Percentiles rank a stretch among this genome's conserved stretches.
These are phyloP conservation scores for Endocladia muricata DNA, from an alignment of 31 red algal species.

Conservation along the genomic window DNA sequence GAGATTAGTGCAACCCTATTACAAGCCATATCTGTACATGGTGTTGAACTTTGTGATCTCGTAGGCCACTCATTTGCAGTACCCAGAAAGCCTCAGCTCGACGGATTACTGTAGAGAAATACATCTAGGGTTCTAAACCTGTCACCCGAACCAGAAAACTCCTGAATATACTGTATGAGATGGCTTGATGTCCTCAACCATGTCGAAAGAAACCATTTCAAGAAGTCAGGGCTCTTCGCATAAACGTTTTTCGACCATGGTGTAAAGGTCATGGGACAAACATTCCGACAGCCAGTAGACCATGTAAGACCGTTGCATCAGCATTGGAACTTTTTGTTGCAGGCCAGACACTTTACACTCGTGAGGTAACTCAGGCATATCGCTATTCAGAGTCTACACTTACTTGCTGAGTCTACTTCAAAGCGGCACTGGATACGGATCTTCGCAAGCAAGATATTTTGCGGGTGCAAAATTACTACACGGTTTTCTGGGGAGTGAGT, in stretches of 20 bases:
- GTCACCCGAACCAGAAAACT: not conserved
- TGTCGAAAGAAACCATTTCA: not conserved
- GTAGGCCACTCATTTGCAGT: not conserved
- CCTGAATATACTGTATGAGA: not conserved
- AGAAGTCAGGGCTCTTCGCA: not conserved
- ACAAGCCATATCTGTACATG: not conserved
- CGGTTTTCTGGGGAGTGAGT: not conserved
- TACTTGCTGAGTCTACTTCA: not conserved
- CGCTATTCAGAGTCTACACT: not conserved
- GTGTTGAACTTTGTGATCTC: too few relatives aligned
- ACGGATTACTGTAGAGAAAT: not conserved
- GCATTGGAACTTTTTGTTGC: not conserved
- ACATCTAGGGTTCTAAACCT: not conserved
- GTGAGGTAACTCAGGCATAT: constrained; percentile 18
- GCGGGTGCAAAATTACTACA: not conserved
- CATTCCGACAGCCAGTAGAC: not conserved
- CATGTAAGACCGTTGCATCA: not conserved
- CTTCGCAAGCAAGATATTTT: not conserved
- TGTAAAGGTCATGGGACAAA: not conserved
- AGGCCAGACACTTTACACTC: not conserved
- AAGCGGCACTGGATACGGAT: not conserved
- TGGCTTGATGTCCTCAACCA: constrained; percentile 14
- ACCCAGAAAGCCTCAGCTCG: not conserved
- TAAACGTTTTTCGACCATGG: constrained; percentile 3
- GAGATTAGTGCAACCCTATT: not conserved